Conservation (phyloP, 495 filamentous ascomycete species). For the Pyronema domesticum region DNA sequence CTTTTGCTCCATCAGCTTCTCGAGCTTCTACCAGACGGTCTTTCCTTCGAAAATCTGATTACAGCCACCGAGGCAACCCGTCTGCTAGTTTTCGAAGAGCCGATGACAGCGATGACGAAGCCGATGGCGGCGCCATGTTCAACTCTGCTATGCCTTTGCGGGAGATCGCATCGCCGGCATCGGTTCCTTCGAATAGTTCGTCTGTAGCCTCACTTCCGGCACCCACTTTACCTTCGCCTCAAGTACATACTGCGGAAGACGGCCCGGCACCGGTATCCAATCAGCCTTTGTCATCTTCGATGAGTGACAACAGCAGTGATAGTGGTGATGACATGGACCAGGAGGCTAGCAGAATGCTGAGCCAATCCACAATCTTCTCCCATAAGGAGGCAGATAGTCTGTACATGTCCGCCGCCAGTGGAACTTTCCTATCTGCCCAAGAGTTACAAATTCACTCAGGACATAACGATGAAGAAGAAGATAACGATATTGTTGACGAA, state of each 20-base stretch:
- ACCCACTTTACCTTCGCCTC: neutral
- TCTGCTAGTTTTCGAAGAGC: constrained; percentile 14
- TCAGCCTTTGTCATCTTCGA: neutral
- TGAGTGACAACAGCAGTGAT: constrained; percentile 34
- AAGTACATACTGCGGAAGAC: neutral
- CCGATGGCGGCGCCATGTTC: constrained; percentile 15
- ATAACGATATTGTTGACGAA: constrained; percentile 18
- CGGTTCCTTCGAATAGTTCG: neutral
- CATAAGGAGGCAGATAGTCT: constrained; percentile 90
- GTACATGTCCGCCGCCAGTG: constrained; percentile 68
- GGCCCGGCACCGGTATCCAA: neutral
- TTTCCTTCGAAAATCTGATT: neutral
- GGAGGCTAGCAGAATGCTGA: constrained; percentile 18
- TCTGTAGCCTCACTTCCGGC: neutral
- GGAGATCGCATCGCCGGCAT: neutral
- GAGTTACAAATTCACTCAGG: constrained; percentile 26
- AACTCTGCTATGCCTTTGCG: constrained; percentile 4
- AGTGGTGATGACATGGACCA: constrained; percentile 27
- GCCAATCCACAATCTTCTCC: constrained; percentile 62
- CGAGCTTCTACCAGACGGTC: neutral
- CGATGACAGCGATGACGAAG: constrained; percentile 20
- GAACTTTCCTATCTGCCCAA: constrained; percentile 6
- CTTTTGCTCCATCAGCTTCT: constrained; percentile 13
- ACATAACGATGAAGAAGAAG: constrained; percentile 8
- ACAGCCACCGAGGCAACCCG: neutral